These are phyloP conservation scores for Pseudoturritis turrita DNA, from an alignment of 345 rosid species.

Conservation along the genomic window DNA sequence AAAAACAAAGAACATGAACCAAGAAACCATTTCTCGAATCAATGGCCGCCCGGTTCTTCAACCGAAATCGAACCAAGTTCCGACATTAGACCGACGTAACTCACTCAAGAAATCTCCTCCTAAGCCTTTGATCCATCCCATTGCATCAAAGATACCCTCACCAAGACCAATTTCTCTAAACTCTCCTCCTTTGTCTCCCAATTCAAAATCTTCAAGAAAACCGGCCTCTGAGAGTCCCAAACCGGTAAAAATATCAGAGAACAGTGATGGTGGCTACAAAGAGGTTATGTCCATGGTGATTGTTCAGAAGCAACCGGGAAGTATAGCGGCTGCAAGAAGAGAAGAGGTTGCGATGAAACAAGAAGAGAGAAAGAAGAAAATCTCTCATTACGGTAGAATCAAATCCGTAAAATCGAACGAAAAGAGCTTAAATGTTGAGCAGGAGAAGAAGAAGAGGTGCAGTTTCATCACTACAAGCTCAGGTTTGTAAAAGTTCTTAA, in stretches of 20 bases:
- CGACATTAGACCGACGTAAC: conserved; percentile 36
- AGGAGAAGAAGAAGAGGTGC: conserved; percentile 54
- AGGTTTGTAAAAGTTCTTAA: conserved; percentile 28
- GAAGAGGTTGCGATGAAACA: conserved; percentile 61
- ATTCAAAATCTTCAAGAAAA: conserved; percentile 36
- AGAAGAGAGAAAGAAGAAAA: conserved; percentile 50
- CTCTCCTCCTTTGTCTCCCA: conserved; percentile 64
- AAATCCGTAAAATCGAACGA: conserved; percentile 37
- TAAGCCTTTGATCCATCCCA: conserved; percentile 30
- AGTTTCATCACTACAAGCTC: conserved; percentile 65
- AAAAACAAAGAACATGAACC: conserved; percentile 34
- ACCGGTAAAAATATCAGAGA: conserved; percentile 24
- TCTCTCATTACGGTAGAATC: conserved; percentile 66
- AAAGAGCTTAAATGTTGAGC: conserved; percentile 25
- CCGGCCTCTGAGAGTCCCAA: conserved; percentile 28
- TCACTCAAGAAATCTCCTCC: conserved; percentile 43
- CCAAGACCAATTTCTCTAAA: conserved; percentile 20
- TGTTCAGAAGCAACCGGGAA: conserved; percentile 50
- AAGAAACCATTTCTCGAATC: conserved; percentile 34
- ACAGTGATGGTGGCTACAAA: conserved; percentile 8
- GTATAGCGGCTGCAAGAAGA: conserved; percentile 71
- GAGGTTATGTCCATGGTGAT: conserved; percentile 12
- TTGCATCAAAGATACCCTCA: conserved; percentile 14
- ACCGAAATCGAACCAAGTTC: conserved; percentile 59
- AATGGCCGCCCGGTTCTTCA: conserved; percentile 66